Percentiles rank a stretch among this genome's conserved stretches.
phyloP scores from a whole-genome alignment of 192 early-diverging fungal species.

The Coemansia sp. region DNA sequence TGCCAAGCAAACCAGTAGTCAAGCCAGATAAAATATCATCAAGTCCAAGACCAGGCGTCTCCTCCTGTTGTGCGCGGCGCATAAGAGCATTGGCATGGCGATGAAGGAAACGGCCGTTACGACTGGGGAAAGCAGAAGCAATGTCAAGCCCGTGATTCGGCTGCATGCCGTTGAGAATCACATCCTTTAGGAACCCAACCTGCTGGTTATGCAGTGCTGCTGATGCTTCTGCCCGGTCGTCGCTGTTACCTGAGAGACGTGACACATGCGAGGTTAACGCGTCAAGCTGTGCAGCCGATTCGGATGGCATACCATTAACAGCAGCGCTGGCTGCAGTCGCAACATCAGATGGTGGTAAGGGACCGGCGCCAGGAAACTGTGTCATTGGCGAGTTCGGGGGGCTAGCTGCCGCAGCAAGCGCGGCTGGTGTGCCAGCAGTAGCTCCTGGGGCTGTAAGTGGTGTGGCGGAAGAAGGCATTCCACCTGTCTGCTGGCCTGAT shows the following conservation, averaged over 20 bases:
- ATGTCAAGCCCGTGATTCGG: conserved; percentile 28
- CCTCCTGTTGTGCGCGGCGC: conserved; percentile 18
- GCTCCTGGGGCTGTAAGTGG: neutral
- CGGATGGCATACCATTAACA: conserved; percentile 34
- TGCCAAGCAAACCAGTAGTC: conserved; percentile 34
- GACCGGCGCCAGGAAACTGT: conserved; percentile 6
- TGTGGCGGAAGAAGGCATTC: neutral
- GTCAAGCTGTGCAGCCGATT: conserved; percentile 43
- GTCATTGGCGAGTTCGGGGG: neutral
- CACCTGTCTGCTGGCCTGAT: conserved; percentile 3
- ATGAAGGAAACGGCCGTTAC: conserved; percentile 40
- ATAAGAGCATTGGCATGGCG: conserved; percentile 24
- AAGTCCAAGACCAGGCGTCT: conserved; percentile 32
- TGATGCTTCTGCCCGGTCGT: conserved; percentile 31
- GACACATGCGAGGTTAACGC: conserved; percentile 45
- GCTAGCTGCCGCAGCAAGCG: neutral
- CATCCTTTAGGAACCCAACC: conserved; percentile 48
- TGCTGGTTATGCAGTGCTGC: conserved; percentile 53
- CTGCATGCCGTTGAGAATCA: conserved; percentile 38
- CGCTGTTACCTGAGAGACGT: conserved; percentile 29
- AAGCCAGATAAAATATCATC: conserved; percentile 43
- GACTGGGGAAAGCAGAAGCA: conserved; percentile 33
- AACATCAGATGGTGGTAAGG: conserved; percentile 2
- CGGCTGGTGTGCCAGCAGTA: conserved; percentile 1
- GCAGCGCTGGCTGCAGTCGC: conserved; percentile 25